These are phyloP conservation scores for Cyberlindnera sargentensis DNA, from an alignment of 805 yeast genomes.

Conservation along the genomic window DNA sequence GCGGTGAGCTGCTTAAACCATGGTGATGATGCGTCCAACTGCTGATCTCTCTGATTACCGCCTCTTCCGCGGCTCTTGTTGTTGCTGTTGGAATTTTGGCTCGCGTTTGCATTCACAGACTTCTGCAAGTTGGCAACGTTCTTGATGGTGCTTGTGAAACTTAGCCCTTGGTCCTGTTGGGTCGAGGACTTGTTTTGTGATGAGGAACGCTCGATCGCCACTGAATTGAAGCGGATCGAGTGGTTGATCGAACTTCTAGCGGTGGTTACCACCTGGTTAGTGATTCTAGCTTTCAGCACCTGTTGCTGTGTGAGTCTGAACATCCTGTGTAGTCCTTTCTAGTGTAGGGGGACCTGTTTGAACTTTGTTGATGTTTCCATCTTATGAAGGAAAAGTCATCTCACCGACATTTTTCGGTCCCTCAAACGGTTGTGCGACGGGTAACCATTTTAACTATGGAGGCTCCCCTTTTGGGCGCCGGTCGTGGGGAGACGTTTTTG, in stretches of 20 bases:
- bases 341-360: background rate
- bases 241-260: slow-evolving; percentile 32
- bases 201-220: slow-evolving; percentile 26
- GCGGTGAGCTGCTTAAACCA: slow-evolving; percentile 44
- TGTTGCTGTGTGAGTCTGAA: slow-evolving; percentile 20
- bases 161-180: slow-evolving; percentile 14
- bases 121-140: slow-evolving; percentile 24
- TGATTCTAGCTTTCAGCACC: slow-evolving; percentile 28
- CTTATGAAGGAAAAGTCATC: too few species aligned
- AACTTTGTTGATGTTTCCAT: background rate
- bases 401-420: too few species aligned
- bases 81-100: slow-evolving; percentile 4
- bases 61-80: slow-evolving; percentile 5
- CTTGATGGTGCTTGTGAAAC: slow-evolving; percentile 23
- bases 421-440: too few species aligned
- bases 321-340: slow-evolving; percentile 7
- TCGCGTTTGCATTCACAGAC: slow-evolving; percentile 3
- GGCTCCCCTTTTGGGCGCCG: too few species aligned
- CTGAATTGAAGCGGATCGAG: slow-evolving; percentile 31
- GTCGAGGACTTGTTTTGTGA: slow-evolving; percentile 13
- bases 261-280: slow-evolving; percentile 33
- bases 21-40: slow-evolving; percentile 29
- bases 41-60: slow-evolving; percentile 12
- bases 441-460: too few species aligned
- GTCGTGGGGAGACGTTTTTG: too few species aligned